Conservation (phyloP, 1,284 basidiomycete genomes). For the Leccinum subrobustum region DNA sequence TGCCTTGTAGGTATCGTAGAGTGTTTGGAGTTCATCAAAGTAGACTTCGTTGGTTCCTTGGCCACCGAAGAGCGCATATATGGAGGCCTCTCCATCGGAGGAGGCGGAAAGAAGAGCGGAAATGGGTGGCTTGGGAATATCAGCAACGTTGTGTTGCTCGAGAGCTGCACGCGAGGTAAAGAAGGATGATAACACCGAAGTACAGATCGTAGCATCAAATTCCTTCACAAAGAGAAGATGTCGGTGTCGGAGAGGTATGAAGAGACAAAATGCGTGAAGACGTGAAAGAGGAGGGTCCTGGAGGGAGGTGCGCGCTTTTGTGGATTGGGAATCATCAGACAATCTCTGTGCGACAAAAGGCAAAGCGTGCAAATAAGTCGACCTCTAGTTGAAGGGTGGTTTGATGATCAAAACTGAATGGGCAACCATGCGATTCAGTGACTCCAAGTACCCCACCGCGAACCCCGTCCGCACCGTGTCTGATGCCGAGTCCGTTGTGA, state of each 20-base stretch:
- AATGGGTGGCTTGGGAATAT: constrained; percentile 63
- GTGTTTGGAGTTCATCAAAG: too few relatives aligned
- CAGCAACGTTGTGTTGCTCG: constrained; percentile 56
- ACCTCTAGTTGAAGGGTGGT: constrained; percentile 62
- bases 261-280: constrained; percentile 76
- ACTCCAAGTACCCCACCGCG: constrained; percentile 5
- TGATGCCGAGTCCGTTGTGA: not conserved
- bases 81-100: constrained; percentile 56
- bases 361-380: constrained; percentile 81
- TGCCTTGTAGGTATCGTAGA: too few relatives aligned
- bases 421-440: too few relatives aligned
- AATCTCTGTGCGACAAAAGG: constrained; percentile 67
- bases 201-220: constrained; percentile 76
- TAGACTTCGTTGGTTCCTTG: too few relatives aligned
- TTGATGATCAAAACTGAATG: constrained; percentile 34
- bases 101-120: constrained; percentile 79
- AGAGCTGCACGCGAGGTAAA: constrained; percentile 77
- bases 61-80: too few relatives aligned
- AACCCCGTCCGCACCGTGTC: not conserved
- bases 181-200: constrained; percentile 78
- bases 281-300: constrained; percentile 56
- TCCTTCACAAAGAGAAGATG: too few relatives aligned
- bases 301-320: constrained; percentile 55
- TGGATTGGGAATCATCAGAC: constrained; percentile 51
- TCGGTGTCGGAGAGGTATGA: constrained; percentile 70